phyloP scores from a whole-genome alignment of 2,329 filamentous ascomycete species.

The Sphaceloma murrayae region DNA sequence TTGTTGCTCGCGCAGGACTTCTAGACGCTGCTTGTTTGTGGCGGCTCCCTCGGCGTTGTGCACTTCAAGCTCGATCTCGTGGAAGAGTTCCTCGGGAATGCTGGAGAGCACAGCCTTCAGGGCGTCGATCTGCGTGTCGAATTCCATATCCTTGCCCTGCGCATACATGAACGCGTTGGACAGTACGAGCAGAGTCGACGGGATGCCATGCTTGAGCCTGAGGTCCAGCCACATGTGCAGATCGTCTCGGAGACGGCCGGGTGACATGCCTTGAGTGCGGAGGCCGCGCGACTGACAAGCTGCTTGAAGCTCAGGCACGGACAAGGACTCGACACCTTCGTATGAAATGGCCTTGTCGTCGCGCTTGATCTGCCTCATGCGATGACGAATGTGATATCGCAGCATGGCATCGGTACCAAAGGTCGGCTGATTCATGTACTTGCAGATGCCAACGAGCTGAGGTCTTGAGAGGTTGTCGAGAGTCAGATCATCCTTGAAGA shows the following conservation, averaged over 20 bases:
- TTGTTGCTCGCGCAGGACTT: conserved; percentile 96
- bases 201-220: conserved; percentile 86
- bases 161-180: conserved; percentile 98
- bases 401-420: conserved; percentile 98
- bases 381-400: conserved; percentile 90
- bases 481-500: conserved; percentile 95
- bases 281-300: conserved; percentile 88
- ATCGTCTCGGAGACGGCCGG: conserved; percentile 77
- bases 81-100: conserved; percentile 96
- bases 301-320: conserved; percentile 85
- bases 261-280: conserved; percentile 83
- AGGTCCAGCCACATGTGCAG: conserved; percentile 91
- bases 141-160: conserved; percentile 72
- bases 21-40: conserved; percentile 96
- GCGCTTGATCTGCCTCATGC: conserved; percentile 98
- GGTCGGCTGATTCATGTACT: conserved; percentile 94
- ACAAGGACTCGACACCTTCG: conserved; percentile 86
- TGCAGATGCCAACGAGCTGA: conserved; percentile 93
- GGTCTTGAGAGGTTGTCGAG: conserved; percentile 93
- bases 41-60: conserved; percentile 93
- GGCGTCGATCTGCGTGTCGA: conserved; percentile 83
- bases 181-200: conserved; percentile 86
- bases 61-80: conserved; percentile 97
- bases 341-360: conserved; percentile 91
- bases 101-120: conserved; percentile 84